Base-by-base conservation (phyloP, 2,329 filamentous ascomycete genomes). In the Cladorrhinum sp. region DNA sequence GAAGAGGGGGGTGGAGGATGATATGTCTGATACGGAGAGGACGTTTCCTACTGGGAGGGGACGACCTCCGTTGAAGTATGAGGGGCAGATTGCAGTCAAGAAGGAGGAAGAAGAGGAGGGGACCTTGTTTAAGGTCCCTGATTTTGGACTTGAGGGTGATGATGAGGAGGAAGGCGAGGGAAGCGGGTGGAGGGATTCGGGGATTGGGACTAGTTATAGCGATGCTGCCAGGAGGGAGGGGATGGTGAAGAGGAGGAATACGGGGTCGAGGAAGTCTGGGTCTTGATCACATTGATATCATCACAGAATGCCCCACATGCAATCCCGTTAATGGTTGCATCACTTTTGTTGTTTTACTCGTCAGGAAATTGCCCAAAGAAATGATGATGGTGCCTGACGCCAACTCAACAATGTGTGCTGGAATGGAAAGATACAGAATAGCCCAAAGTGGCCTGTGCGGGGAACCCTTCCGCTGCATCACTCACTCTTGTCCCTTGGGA, bases 21-120 rank as follows among this genome's bases (percentile, higher is more conserved):
- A 64, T 67, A 68, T 70, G 64, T 79, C 76, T 0, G 79, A 81
- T 65, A 77, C 73, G 4, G 74, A 75, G n/a, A 71, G 75, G 48
- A 78, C 72, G 2, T 81, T 80, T 46, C 75, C 78, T 28, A 78
- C 75, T 0, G 76, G 76, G 64, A 75, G 74, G 2, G 74, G 71
- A 42, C 76, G 78, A 63, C 70, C 70, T 2, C 71, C 76, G 20
- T 66, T 81, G 46, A 79, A 75, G 59, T 78, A 75, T 64, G 54
- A 57, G 54, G 18, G 74, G 78, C 62, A 52, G 54, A 28, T 18
- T 30, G n/a, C 14, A 68, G 65, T 2, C n/a, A 57, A 76, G 23
- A 79, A 80, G 65, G 64, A 68, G 9, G 76, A 78, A 53, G 72
- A 73, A 0, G 73, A 70, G 52, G 55, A 61, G 1, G 70, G 71